Percentiles rank a stretch among this genome's conserved stretches.
phyloP scores from a whole-genome alignment of 345 rosid species.

The Jatropha curcas region DNA sequence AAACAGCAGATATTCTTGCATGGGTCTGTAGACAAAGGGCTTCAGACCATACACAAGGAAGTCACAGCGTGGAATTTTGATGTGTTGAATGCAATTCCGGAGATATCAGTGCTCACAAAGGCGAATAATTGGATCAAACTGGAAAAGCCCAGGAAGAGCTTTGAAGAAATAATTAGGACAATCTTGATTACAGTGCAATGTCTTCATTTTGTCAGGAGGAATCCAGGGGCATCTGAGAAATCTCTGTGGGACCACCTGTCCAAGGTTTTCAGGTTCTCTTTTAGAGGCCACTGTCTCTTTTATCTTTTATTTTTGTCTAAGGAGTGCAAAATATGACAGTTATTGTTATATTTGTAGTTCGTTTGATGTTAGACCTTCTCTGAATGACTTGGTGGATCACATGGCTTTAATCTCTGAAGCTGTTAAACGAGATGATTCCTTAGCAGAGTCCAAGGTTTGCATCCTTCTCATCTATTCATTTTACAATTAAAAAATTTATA shows the following conservation, averaged over 20 bases:
- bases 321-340: conserved; percentile 2
- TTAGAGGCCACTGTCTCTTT: background rate
- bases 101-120: conserved; percentile 63
- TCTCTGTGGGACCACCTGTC: conserved; percentile 65
- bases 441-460: conserved; percentile 66
- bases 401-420: conserved; percentile 59
- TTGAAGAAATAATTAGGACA: conserved; percentile 49
- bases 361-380: conserved; percentile 66
- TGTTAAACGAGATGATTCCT: conserved; percentile 48
- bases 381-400: conserved; percentile 78
- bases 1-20: conserved; percentile 44
- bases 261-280: conserved; percentile 52
- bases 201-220: conserved; percentile 54
- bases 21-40: conserved; percentile 65
- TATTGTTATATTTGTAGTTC: conserved; percentile 42
- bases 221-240: conserved; percentile 56
- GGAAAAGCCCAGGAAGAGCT: conserved; percentile 78
- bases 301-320: conserved; percentile 6
- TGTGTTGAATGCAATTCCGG: conserved; percentile 48
- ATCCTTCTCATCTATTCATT: background rate
- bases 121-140: conserved; percentile 65
- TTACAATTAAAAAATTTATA: background rate
- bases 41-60: conserved; percentile 48
- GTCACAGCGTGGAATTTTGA: conserved; percentile 80
- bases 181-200: conserved; percentile 54